phyloP scores from a whole-genome alignment of 78 protist species.

The Pigoraptor vietnamica region DNA sequence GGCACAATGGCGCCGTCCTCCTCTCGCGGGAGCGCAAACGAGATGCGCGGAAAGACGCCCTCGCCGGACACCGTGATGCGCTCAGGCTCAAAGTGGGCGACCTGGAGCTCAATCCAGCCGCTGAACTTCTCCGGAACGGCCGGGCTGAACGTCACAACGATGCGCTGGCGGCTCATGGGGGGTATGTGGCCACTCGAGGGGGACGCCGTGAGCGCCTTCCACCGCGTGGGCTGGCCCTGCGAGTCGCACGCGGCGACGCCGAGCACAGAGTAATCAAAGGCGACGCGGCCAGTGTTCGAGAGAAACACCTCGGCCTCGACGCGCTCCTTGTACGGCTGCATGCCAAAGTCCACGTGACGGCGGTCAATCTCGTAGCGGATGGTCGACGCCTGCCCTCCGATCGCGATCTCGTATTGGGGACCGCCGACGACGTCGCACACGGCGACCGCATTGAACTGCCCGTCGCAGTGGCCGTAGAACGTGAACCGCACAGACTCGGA shows the following conservation, averaged over 20 bases:
- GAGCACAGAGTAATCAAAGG: not conserved
- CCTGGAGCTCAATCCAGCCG: not conserved
- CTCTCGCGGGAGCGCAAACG: not conserved
- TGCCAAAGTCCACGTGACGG: not conserved
- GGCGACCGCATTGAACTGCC: not conserved
- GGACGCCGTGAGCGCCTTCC: not conserved
- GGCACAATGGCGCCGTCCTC: not conserved
- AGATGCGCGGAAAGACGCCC: not conserved
- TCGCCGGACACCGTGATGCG: not conserved
- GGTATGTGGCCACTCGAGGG: not conserved
- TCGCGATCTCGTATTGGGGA: not conserved
- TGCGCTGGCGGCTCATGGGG: not conserved
- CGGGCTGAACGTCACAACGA: not conserved
- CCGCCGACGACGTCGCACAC: not conserved
- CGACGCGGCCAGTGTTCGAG: not conserved
- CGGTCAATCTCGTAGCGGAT: not conserved
- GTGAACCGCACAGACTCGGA: not conserved
- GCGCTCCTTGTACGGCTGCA: not conserved
- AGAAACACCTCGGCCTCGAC: not conserved
- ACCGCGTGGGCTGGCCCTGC: not conserved
- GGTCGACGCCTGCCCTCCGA: not conserved
- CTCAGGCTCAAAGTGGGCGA: not conserved
- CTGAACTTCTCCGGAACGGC: not conserved
- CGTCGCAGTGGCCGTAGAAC: not conserved
- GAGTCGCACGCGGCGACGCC: not conserved